Evolutionary conservation across 352 stramenopile genomes (phyloP).

Genomic region (Pythium biforme): DNA sequence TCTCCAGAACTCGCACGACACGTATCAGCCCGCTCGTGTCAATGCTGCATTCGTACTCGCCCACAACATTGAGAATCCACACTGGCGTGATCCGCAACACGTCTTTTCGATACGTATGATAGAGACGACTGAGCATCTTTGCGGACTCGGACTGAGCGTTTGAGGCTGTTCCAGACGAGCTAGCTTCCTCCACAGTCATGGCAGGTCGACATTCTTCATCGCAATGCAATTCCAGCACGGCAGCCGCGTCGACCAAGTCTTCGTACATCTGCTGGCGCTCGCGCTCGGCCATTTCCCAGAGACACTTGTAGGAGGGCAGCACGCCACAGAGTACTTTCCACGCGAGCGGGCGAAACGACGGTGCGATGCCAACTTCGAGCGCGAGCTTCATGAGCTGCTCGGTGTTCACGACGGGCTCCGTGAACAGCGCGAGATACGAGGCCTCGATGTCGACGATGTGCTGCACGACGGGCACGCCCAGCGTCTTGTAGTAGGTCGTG

Average conservation of each 20-base stretch:
- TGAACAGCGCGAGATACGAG: constrained; percentile 66
- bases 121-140: constrained; percentile 13
- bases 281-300: constrained; percentile 59
- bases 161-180: background rate
- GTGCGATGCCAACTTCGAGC: constrained; percentile 66
- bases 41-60: background rate
- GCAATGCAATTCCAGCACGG: constrained; percentile 38
- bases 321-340: constrained; percentile 65
- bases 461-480: constrained; percentile 81
- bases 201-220: constrained; percentile 2
- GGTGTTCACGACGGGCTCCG: constrained; percentile 54
- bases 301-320: constrained; percentile 47
- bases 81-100: constrained; percentile 11
- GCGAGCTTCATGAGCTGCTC: constrained; percentile 70
- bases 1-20: constrained; percentile 10
- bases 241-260: constrained; percentile 51
- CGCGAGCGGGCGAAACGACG: constrained; percentile 45
- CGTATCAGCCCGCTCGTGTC: background rate
- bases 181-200: background rate
- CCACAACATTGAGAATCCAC: background rate
- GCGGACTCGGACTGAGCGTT: background rate
- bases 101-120: constrained; percentile 21
- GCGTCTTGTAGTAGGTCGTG: constrained; percentile 87
- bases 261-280: constrained; percentile 66
- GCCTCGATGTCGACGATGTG: constrained; percentile 81